Base-by-base conservation (phyloP, 306 rosid species). In the Lagenaria siceraria region DNA sequence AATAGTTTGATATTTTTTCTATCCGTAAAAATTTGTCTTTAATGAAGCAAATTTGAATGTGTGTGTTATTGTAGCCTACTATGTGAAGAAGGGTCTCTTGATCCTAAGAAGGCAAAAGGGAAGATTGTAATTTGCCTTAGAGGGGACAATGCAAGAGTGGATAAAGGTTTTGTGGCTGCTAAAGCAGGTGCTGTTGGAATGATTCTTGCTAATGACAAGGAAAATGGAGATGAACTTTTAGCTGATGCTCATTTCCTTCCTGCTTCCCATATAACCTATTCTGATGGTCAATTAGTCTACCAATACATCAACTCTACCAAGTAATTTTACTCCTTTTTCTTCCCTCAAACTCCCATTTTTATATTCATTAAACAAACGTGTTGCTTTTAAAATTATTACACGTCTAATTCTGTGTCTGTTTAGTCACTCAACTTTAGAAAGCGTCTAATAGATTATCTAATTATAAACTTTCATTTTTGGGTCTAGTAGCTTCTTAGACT, bases 1-100 rank as follows among this genome's bases (percentile, higher is more conserved):
- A n/a, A n/a, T n/a, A n/a, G n/a, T n/a, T n/a, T n/a, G n/a, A n/a
- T n/a, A n/a, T n/a, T n/a, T n/a, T n/a, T n/a, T n/a, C n/a, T n/a
- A n/a, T n/a, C n/a, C n/a, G n/a, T n/a, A n/a, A n/a, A n/a, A n/a
- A n/a, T n/a, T n/a, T n/a, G n/a, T n/a, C n/a, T n/a, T n/a, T n/a
- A n/a, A n/a, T n/a, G n/a, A n/a, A 59, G 25, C 2, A 59, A 4
- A 27, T 14, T 54, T 55, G 1, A 3, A 11, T 25, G 36, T 8
- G 58, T 43, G 21, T 51, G 58, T 40, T 74, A 8, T 31, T 74
- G 60, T 38, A 92, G 97, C n/a, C 12, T 12, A 8, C 19, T 36
- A 1, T 92, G 97, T 82, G 0, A 4, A 22, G 3, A 43, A 1
- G 82, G 73, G 72, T 36, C 86, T 74, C 69, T 62, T 15, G 69